Base-by-base conservation (phyloP, 202 grass and related monocot genomes). In the Schoenoplectus tabernaemontani region DNA sequence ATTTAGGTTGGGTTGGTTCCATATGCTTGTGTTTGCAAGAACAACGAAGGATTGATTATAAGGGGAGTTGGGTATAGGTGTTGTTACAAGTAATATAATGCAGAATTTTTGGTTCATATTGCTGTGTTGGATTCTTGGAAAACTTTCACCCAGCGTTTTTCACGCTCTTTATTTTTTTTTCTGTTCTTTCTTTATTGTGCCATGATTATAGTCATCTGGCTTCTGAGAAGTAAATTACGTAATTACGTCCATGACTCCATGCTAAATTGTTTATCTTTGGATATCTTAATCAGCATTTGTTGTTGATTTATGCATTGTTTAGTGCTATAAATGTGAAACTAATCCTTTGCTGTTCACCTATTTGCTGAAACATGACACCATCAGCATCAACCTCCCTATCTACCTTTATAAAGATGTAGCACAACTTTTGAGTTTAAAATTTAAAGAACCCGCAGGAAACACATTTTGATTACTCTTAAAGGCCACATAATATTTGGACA, bases 51-150 rank as follows among this genome's bases (percentile, higher is more conserved):
- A 34, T 56, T 28, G 24, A 54, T 73, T 16, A 30, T 9, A 51
- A 73, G 23, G 68, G 43, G 68, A 73, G 0, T 56, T 39, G 42
- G n/a, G 68, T 32, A 73, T 75, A 75, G 46, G 28, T 75, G 28
- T 54, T 75, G 47, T 56, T 75, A 56, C 15, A 0, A 75, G 47
- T 54, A 75, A 75, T 36, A 53, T 75, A 56, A 75, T 75, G 46
- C 70, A 75, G 28, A 34, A 53, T 56, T 75, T 73, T 73, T 73
- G 6, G 6, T 8, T 73, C 44, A n/a, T 72, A 50, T 33, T 51
- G 15, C 24, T 71, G 4, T 71, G 20, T 44, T 71, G 41, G 13
- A 4, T 46, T 46, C 11, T n/a, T n/a, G n/a, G n/a, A n/a, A n/a
- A n/a, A n/a, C n/a, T n/a, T n/a, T n/a, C n/a, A n/a, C n/a, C n/a